Base-by-base conservation (phyloP, 2,329 filamentous ascomycete genomes). In the Rhexocercosporidium sp. region DNA sequence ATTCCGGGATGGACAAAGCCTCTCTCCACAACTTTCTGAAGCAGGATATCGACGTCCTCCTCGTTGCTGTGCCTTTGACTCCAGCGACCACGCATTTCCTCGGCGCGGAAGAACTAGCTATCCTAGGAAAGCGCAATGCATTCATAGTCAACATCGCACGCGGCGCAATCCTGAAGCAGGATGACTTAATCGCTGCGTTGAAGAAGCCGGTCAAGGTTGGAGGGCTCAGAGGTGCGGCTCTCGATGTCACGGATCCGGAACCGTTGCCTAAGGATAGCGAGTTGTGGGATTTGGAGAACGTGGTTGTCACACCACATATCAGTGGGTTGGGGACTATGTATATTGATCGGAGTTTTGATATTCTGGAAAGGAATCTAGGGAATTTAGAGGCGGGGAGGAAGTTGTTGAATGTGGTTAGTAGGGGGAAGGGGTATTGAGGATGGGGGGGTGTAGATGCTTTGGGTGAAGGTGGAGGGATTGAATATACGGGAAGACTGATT, bases 181-280 rank as follows among this genome's bases (percentile, higher is more conserved):
- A 82, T n/a, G 87, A 85, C 6, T 74, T 92, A 57, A 82, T 90
- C 44, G 78, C 77, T 1, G 85, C 87, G 0, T 75, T 91, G 39
- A 78, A 78, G 66, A 74, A 74, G 31, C 62, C 68, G 20, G 51
- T 67, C 27, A 71, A 72, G 27, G 78, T 81, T 0, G 84, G 83
- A 0, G 81, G 83, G 1, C 75, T 92, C 34, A 78, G 82, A 29
- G 89, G 89, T 34, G 90, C 89, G 0, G 88, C 88, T 3, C 77
- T 92, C 41, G 90, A 92, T 79, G 89, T 92, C 1, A 87, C 89
- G 16, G 88, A 91, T 70, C 89, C 89, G 0, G 90, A 92, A 73
- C 90, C 90, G 0, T 75, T 92, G 70, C 88, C 87, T 0, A 72
- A 77, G 20, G 84, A 88, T 49, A 84, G 86, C 72, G 84, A 87